Base-by-base conservation (phyloP, 2,329 filamentous ascomycete species). In the Fusarium setosum region DNA sequence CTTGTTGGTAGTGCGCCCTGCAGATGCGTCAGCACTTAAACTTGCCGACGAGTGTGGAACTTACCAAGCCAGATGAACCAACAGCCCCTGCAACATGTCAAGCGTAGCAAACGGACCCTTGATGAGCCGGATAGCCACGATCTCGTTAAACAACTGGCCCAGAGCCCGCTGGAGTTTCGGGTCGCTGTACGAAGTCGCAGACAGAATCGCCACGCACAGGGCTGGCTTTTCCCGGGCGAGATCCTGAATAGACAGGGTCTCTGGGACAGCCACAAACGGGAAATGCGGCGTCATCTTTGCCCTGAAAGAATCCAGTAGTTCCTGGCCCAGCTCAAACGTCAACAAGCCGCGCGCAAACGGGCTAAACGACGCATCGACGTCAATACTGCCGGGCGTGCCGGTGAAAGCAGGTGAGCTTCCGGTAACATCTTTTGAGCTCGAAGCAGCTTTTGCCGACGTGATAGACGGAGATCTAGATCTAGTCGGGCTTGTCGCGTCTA, bases 1-100 rank as follows among this genome's bases (percentile, higher is more conserved):
- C 56, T 17, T 72, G 73, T 21, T 75, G 75, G 35, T 70, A 76
- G 56, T 77, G 75, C 4, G 74, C 75, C 75, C 75, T 77, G 31
- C 12, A 5, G 2, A 9, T 4, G 13, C 4, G 37, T 73, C 59
- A 70, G 62, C 44, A 29, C 34, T 12, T 34, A 21, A 42, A n/a
- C 31, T 9, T 17, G 5, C 24, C 4, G 26, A 17, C 8, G 21
- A 8, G 2, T 7, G 10, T 6, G 9, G 7, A 29, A 45, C 63
- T 18, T 68, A 77, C 75, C 75, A 77, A 11, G 75, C 74, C 17
- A 77, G 21, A 29, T 71, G 65, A 3, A 77, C 67, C 9, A 77
- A 65, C 0, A 77, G 66, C 13, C 71, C 73, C 52, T 77, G 75
- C 5, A 77, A 53, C 32, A 76, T 63, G 12, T 77, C 74, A 2